phyloP scores from a whole-genome alignment of 768 basidiomycete species.

The Porphyrellus cyaneotinctus region DNA sequence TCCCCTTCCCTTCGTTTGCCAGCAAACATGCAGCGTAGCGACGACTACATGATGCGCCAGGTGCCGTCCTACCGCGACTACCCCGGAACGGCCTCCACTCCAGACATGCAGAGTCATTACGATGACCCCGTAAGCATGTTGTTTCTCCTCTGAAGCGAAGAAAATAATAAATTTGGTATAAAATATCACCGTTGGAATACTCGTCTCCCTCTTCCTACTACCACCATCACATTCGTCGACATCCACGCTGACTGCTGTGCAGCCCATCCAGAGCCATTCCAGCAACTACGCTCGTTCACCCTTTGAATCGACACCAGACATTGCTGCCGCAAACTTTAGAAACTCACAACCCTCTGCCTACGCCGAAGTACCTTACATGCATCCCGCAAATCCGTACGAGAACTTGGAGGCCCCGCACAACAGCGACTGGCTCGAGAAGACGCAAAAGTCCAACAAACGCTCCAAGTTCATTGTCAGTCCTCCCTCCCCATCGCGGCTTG shows the following conservation, averaged over 20 bases:
- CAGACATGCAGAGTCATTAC: constrained; percentile 30
- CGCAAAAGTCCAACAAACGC: constrained; percentile 32
- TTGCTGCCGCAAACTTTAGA: constrained; percentile 23
- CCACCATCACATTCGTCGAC: background rate
- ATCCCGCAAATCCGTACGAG: constrained; percentile 27
- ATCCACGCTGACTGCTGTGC: background rate
- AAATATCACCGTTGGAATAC: background rate
- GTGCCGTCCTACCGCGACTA: constrained; percentile 22
- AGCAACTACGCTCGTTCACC: constrained; percentile 36
- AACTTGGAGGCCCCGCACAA: constrained; percentile 31
- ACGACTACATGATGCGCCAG: constrained; percentile 27
- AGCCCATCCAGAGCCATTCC: constrained; percentile 32
- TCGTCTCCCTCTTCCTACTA: background rate
- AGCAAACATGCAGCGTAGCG: constrained; percentile 18
- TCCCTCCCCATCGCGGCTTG: background rate
- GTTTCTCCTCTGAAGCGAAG: background rate
- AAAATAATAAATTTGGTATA: constrained; percentile 4
- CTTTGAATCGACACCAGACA: constrained; percentile 18
- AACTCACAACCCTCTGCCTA: constrained; percentile 22
- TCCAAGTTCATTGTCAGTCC: constrained; percentile 56
- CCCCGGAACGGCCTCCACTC: constrained; percentile 8
- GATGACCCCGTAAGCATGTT: constrained; percentile 23
- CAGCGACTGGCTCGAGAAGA: constrained; percentile 41
- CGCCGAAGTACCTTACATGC: constrained; percentile 25
- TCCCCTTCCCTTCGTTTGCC: background rate